A percentile compares a stretch with the other conserved stretches of the same genome.
These are phyloP conservation scores for Penicillium vulpinum DNA, from an alignment of 2,329 filamentous ascomycete species.

Conservation along the genomic window DNA sequence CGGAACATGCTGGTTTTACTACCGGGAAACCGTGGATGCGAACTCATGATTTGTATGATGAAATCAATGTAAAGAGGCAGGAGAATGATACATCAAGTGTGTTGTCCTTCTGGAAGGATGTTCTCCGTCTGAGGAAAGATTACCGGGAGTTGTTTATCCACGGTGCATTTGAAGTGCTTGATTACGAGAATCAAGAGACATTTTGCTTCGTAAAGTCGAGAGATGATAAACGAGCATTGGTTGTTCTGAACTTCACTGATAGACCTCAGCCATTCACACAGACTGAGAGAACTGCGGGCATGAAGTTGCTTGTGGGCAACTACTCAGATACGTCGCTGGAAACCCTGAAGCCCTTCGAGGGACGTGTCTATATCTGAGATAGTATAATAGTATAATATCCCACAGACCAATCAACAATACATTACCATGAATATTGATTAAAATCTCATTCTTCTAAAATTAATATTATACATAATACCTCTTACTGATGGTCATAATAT, in stretches of 20 bases:
- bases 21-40: slow-evolving; percentile 60
- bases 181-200: slow-evolving; percentile 22
- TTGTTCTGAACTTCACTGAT: slow-evolving; percentile 21
- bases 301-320: slow-evolving; percentile 23
- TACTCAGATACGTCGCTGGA: slow-evolving; percentile 4
- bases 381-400: too few species aligned
- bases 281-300: background rate
- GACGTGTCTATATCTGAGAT: slow-evolving; percentile 21
- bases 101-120: slow-evolving; percentile 60
- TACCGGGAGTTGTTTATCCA: slow-evolving; percentile 56
- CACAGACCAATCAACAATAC: background rate
- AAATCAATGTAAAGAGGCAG: slow-evolving; percentile 56
- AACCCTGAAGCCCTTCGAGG: slow-evolving; percentile 21
- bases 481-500: background rate
- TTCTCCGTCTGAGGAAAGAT: slow-evolving; percentile 57
- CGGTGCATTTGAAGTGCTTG: slow-evolving; percentile 22
- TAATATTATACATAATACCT: background rate
- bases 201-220: slow-evolving; percentile 25
- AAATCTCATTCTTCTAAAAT: background rate
- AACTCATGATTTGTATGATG: slow-evolving; percentile 47
- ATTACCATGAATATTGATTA: background rate
- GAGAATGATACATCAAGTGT: slow-evolving; percentile 47
- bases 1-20: slow-evolving; percentile 63
- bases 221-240: slow-evolving; percentile 15
- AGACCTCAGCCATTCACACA: slow-evolving; percentile 14